A percentile compares a stretch with the other conserved stretches of the same genome.
These are phyloP conservation scores for Sclerospora graminicola DNA, from an alignment of 352 stramenopile species.

Conservation along the genomic window DNA sequence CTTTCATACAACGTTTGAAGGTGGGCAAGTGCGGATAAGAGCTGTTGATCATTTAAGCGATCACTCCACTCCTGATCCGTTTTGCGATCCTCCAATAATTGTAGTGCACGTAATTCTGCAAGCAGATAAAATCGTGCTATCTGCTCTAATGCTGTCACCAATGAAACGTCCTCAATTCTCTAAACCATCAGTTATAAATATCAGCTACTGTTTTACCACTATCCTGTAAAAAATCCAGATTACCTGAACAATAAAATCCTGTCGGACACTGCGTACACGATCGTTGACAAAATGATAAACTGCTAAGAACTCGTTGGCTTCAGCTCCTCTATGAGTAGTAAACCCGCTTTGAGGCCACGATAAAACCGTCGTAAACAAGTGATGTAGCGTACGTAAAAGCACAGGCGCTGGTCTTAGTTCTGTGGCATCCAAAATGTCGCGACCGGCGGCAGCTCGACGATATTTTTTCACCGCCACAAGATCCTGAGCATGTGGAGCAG, in stretches of 20 bases:
- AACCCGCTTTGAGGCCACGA: slow-evolving; percentile 26
- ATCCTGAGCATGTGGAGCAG: neutral
- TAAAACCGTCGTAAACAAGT: slow-evolving; percentile 35
- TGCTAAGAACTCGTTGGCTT: slow-evolving; percentile 30
- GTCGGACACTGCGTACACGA: slow-evolving; percentile 54
- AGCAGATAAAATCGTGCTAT: slow-evolving; percentile 50
- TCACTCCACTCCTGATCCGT: slow-evolving; percentile 43
- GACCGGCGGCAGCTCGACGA: slow-evolving; percentile 35
- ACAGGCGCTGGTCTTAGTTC: slow-evolving; percentile 27
- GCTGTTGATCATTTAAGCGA: slow-evolving; percentile 57
- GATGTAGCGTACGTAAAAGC: slow-evolving; percentile 29
- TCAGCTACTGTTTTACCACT: too few species aligned
- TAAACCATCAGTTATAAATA: slow-evolving; percentile 4
- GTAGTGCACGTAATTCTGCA: slow-evolving; percentile 25
- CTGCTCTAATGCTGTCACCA: slow-evolving; percentile 35
- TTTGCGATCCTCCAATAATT: slow-evolving; percentile 18
- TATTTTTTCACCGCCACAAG: slow-evolving; percentile 43
- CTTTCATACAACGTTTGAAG: slow-evolving; percentile 31
- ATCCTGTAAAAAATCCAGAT: neutral
- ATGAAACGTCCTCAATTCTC: slow-evolving; percentile 24
- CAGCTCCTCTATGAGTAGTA: slow-evolving; percentile 3
- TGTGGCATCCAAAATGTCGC: slow-evolving; percentile 11
- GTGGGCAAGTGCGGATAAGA: slow-evolving; percentile 46
- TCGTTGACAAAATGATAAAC: slow-evolving; percentile 68
- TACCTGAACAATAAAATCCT: slow-evolving; percentile 68